These are phyloP conservation scores for Penicillium sp. DNA, from an alignment of 2,329 filamentous ascomycete genomes.

Conservation along the genomic window DNA sequence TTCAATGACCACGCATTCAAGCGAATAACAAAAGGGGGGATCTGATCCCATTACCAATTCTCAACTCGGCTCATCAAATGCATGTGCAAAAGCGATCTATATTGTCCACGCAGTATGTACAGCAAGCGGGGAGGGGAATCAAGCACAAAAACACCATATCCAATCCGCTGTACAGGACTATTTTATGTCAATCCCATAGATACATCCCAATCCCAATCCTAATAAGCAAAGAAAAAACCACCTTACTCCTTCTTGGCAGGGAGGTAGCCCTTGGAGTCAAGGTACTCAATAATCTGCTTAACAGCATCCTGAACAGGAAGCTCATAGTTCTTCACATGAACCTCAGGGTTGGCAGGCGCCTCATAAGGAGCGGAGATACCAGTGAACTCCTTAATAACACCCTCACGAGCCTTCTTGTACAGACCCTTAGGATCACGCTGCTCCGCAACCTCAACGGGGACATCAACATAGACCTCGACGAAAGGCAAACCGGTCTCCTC, in stretches of 20 bases:
- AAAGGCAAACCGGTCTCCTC: constrained; percentile 73
- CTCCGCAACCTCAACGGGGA: constrained; percentile 88
- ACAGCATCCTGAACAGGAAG: constrained; percentile 87
- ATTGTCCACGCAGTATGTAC: constrained; percentile 17
- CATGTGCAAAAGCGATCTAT: constrained; percentile 18
- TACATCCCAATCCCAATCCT: not conserved
- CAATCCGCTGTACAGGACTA: constrained; percentile 16
- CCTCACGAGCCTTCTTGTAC: constrained; percentile 93
- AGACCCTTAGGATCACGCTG: constrained; percentile 94
- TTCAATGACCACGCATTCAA: not conserved
- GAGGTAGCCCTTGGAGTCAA: constrained; percentile 67
- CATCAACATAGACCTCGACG: constrained; percentile 90
- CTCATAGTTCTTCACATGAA: constrained; percentile 80
- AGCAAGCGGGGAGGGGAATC: constrained; percentile 15
- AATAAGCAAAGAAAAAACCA: not conserved
- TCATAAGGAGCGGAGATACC: constrained; percentile 95
- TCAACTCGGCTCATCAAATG: not conserved
- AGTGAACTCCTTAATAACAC: constrained; percentile 96
- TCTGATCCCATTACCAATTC: not conserved
- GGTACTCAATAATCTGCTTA: constrained; percentile 75
- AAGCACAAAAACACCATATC: constrained; percentile 9
- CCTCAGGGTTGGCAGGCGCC: constrained; percentile 79
- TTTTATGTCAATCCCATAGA: constrained; percentile 5
- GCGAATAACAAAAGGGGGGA: not conserved
- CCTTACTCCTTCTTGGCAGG: constrained; percentile 36